phyloP scores from a whole-genome alignment of 306 rosid species.

The Ormosia semicastrata region DNA sequence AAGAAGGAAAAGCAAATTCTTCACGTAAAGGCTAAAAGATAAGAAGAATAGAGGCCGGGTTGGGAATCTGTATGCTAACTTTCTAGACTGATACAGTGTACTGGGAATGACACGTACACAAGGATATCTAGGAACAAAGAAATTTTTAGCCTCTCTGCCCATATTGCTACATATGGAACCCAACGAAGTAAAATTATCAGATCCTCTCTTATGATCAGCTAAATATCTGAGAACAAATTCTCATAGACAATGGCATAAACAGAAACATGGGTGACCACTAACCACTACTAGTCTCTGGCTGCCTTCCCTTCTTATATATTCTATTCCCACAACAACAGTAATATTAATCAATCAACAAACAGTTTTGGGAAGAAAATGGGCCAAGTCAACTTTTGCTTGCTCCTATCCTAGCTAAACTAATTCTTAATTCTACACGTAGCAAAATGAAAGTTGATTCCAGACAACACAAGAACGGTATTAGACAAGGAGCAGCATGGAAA shows the following conservation, averaged over 20 bases:
- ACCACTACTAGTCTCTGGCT: not conserved
- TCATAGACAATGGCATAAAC: slow-evolving; percentile 26
- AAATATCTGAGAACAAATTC: slow-evolving; percentile 21
- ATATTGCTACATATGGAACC: not conserved
- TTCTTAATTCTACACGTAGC: not conserved
- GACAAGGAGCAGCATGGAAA: not conserved
- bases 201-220: not conserved
- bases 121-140: not conserved
- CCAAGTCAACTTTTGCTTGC: slow-evolving; percentile 24
- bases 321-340: slow-evolving; percentile 41
- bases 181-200: slow-evolving; percentile 16
- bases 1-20: slow-evolving; percentile 7
- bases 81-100: not conserved
- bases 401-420: not conserved
- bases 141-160: not conserved
- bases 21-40: not conserved
- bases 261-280: slow-evolving; percentile 7
- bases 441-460: slow-evolving; percentile 3
- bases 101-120: not conserved
- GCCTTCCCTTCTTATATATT: not conserved
- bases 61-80: not conserved
- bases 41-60: not conserved
- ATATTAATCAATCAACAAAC: not conserved
- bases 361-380: not conserved
- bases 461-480: not conserved